Evolutionary conservation across 208 protist genomes (phyloP), one percentile per base, ranked within the genome.

Genomic region (Willaertia magna): DNA sequence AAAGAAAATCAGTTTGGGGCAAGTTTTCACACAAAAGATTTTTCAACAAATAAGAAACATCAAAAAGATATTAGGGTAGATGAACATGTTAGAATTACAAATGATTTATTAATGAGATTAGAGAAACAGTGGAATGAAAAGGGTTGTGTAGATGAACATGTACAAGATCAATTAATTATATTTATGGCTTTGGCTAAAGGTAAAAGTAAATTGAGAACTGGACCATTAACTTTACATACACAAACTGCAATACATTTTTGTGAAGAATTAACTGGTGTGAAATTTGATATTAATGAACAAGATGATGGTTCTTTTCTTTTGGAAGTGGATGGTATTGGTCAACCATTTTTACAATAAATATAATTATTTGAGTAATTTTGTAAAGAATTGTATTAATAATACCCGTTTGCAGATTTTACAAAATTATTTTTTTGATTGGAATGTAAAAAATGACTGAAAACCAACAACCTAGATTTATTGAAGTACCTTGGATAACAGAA

Each of bases 121-220:
- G 20, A 34, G 22, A 51, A 83, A 26, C 20, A 83, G 22, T 55
- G 26, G n/a, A 49, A 48, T 7, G 78, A 83, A 55, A 11, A 30
- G 14, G 46, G 79, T 30, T 84, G 79, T 84, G 79, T 84, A 12
- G 79, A 84, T 84, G 47, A 59, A 84, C 22, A 67, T 46, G 18
- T 67, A n/a, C 79, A 84, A 67, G 79, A 84, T 46, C 79, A 84
- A 30, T 34, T 84, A 1, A 84, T 84, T 20, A 84, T 84, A 16
- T 84, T 48, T 34, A 84, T 84, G 79, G 30, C 79, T 18, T 44
- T 84, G 1, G 46, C 79, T 12, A 84, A 84, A 12, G 79, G 79
- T 4, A 84, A 16, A 34, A 46, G n/a, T 67, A 18, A 46, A 47
- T 4, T 84, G 2, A 9, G 46, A n/a, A 67, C 49, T 18, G 79